Evolutionary conservation across 805 yeast genomes (phyloP).

Genomic region (Cyberlindnera xishuangbannaensis): DNA sequence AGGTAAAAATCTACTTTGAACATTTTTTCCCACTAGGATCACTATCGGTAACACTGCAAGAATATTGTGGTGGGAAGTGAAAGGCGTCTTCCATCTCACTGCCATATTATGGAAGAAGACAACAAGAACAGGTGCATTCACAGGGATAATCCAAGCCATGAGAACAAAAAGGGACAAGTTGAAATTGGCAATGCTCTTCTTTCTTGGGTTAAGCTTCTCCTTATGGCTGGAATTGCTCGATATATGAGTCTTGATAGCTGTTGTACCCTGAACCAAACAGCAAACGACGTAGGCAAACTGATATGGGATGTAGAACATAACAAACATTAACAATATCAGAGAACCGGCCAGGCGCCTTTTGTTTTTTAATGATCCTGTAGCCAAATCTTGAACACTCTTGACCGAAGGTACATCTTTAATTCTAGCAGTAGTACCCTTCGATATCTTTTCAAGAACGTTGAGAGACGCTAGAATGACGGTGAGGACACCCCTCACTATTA

Average conservation of each 20-base stretch:
- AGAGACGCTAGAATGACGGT: slow-evolving; percentile 1
- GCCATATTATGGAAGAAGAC: slow-evolving; percentile 80
- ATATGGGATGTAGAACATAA: slow-evolving; percentile 67
- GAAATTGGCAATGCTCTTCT: slow-evolving; percentile 43
- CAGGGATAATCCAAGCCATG: slow-evolving; percentile 74
- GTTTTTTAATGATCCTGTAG: slow-evolving; percentile 5
- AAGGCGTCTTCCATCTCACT: slow-evolving; percentile 76
- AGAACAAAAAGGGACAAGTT: slow-evolving; percentile 57
- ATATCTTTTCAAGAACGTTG: neutral
- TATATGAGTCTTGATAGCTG: slow-evolving; percentile 35
- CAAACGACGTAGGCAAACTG: slow-evolving; percentile 70
- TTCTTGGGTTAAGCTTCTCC: slow-evolving; percentile 17
- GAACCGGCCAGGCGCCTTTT: slow-evolving; percentile 17
- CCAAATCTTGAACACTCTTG: slow-evolving; percentile 1
- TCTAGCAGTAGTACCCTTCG: neutral
- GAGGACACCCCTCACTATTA: slow-evolving; percentile 3
- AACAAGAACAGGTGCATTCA: slow-evolving; percentile 68
- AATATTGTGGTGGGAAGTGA: slow-evolving; percentile 80
- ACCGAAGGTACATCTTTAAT: neutral
- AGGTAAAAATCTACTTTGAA: slow-evolving; percentile 44
- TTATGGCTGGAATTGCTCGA: slow-evolving; percentile 4
- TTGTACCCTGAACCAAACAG: slow-evolving; percentile 50
- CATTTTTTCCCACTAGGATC: slow-evolving; percentile 48
- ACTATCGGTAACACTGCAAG: slow-evolving; percentile 73
- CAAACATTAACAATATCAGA: slow-evolving; percentile 34